Base-by-base conservation (phyloP, 2,329 filamentous ascomycete species). In the Xylaria hypoxylon region DNA sequence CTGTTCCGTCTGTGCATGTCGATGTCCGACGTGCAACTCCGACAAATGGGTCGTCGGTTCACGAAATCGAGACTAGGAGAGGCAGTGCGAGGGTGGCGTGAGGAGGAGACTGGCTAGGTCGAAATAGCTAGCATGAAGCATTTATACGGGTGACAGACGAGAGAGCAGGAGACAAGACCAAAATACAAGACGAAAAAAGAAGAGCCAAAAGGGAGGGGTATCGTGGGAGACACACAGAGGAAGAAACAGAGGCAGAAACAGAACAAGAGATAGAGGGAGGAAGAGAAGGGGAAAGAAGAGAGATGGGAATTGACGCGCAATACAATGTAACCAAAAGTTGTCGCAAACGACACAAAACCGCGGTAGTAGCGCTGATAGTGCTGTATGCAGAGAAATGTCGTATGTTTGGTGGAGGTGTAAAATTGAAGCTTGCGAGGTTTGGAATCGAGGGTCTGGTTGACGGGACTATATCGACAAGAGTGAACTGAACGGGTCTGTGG, bases 1-100 rank as follows among this genome's bases (percentile, higher is more conserved):
- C 82, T 86, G 65, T 83, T 85, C 40, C 81, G 80, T 67, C 81
- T 82, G 59, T 85, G 79, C 85, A 87, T 87, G 58, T 66, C 64
- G 66, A 42, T 35, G n/a, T 57, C 2, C 19, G 6, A 50, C 8
- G n/a, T 24, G 26, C 24, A 45, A 5, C 31, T 33, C 15, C 45
- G 17, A 45, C 31, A 19, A 42, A 48, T 1, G 10, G 15, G 40
- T 8, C 19, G 2, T 3, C 17, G 11, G 35, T 22, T 26, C 33
- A 1, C 10, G 11, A 10, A 22, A 15, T 19, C 8, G 8, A n/a
- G 47, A 22, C 15, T 19, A 7, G 24, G n/a, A 17, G 31, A 44
- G 8, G 15, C 17, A 19, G 26, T 15, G 13, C 10, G 3, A 58
- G 13, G 26, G 3, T 3, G 38, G 5, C 15, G 31, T 47, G 5